Evolutionary conservation across 441 rosid genomes (phyloP).

Genomic region (Croton setiger): DNA sequence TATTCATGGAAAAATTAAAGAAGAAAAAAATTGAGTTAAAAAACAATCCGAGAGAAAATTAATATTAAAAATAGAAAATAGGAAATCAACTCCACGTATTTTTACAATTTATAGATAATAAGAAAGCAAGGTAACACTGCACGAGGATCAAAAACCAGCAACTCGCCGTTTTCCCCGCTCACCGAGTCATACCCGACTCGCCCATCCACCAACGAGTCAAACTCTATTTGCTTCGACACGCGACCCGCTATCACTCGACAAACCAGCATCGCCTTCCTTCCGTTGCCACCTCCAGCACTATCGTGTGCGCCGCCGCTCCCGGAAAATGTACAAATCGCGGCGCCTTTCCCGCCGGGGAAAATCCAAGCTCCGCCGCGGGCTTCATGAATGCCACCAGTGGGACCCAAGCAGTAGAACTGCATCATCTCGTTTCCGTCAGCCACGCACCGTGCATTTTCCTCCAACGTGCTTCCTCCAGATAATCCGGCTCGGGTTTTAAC

Average conservation of each 20-base stretch:
- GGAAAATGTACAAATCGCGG: conserved; percentile 62
- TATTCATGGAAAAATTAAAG: background rate
- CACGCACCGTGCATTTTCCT: conserved; percentile 71
- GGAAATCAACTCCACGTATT: conserved; percentile 18
- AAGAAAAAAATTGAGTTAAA: conserved; percentile 35
- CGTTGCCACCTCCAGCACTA: conserved; percentile 74
- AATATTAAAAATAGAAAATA: background rate
- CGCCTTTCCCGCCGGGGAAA: conserved; percentile 54
- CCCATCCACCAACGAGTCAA: conserved; percentile 42
- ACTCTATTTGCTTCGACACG: conserved; percentile 47
- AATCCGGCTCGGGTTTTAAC: conserved; percentile 56
- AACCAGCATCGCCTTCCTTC: conserved; percentile 84
- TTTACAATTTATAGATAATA: conserved; percentile 80
- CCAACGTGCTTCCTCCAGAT: conserved; percentile 34
- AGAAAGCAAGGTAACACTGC: conserved; percentile 93
- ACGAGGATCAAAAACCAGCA: conserved; percentile 78
- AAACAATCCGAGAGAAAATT: conserved; percentile 2
- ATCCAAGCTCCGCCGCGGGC: conserved; percentile 54
- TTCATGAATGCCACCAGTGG: conserved; percentile 39
- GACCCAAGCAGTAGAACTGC: conserved; percentile 82
- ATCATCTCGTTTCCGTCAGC: conserved; percentile 97
- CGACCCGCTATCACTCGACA: conserved; percentile 89
- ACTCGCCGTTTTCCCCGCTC: conserved; percentile 75
- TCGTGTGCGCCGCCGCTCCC: conserved; percentile 84
- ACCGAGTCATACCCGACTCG: conserved; percentile 76